Percentiles rank a stretch among this genome's conserved stretches.
These are phyloP conservation scores for Aureobasidium sp. DNA, from an alignment of 2,329 filamentous ascomycete species.

Conservation along the genomic window DNA sequence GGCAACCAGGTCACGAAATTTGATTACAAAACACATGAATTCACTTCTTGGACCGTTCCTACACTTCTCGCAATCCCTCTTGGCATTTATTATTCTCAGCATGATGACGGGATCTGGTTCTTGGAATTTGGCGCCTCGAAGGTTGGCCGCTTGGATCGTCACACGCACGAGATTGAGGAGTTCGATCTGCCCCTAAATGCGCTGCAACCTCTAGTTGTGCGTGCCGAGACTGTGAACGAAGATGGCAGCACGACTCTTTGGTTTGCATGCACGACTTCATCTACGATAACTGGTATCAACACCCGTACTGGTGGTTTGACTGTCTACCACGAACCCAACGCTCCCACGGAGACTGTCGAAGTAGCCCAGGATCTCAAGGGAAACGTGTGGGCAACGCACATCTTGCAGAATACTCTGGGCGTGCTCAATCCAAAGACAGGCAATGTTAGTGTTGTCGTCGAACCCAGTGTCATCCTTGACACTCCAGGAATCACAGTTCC, in stretches of 20 bases:
- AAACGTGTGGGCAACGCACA: constrained; percentile 2
- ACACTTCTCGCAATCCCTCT: constrained; percentile 20
- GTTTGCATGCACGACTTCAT: constrained; percentile 5
- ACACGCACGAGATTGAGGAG: not conserved
- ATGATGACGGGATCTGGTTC: constrained; percentile 5
- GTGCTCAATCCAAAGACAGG: constrained; percentile 1
- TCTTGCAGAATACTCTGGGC: not conserved
- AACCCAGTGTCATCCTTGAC: not conserved
- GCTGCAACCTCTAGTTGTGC: not conserved
- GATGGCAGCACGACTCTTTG: constrained; percentile 5
- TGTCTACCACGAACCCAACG: not conserved
- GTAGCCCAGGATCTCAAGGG: not conserved
- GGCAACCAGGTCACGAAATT: constrained; percentile 21
- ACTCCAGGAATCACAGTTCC: not conserved
- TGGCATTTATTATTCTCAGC: constrained; percentile 16
- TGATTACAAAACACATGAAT: constrained; percentile 18
- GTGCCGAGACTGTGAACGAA: not conserved
- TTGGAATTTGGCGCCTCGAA: not conserved
- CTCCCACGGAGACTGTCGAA: not conserved
- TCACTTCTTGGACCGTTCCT: constrained; percentile 19
- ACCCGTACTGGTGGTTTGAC: not conserved
- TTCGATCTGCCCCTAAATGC: not conserved
- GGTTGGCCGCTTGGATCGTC: not conserved
- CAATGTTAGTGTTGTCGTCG: not conserved
- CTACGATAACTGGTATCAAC: constrained; percentile 1